phyloP scores from a whole-genome alignment of 306 rosid genomes.

The Trifolium subterraneum region DNA sequence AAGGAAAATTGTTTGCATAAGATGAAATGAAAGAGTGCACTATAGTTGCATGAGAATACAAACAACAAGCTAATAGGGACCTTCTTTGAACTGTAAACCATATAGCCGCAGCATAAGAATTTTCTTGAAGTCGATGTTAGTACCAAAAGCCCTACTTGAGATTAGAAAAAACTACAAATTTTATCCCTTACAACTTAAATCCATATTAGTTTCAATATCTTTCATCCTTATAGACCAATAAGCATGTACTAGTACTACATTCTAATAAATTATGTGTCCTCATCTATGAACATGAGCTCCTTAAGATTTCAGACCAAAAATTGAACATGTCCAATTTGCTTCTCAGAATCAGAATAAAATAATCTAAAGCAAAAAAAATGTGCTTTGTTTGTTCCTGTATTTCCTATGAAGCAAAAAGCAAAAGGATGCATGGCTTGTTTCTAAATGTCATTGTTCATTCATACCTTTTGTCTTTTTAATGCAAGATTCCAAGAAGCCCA shows the following conservation, averaged over 20 bases:
- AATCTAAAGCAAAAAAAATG: slow-evolving; percentile 22
- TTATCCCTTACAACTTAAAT: slow-evolving; percentile 12
- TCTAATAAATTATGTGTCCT: slow-evolving; percentile 15
- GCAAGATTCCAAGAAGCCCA: slow-evolving; percentile 84
- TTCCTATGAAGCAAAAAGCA: slow-evolving; percentile 18
- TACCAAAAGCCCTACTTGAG: neutral
- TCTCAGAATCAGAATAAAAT: neutral
- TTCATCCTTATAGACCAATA: slow-evolving; percentile 11
- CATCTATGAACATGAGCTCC: slow-evolving; percentile 7
- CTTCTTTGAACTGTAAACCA: slow-evolving; percentile 5
- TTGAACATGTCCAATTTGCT: slow-evolving; percentile 32
- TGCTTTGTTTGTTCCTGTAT: slow-evolving; percentile 13
- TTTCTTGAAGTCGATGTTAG: slow-evolving; percentile 18
- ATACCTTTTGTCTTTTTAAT: slow-evolving; percentile 75
- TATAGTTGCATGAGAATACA: neutral
- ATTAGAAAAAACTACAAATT: slow-evolving; percentile 8
- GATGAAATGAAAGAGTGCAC: slow-evolving; percentile 21
- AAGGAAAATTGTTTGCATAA: neutral
- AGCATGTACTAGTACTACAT: neutral
- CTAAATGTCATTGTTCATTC: slow-evolving; percentile 31
- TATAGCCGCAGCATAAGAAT: slow-evolving; percentile 1
- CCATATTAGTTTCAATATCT: neutral
- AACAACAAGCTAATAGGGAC: slow-evolving; percentile 12
- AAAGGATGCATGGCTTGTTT: slow-evolving; percentile 26
- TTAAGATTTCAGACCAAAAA: slow-evolving; percentile 4